Evolutionary conservation across 139 green algal species (phyloP).

Genomic region (Asterochloris erici): DNA sequence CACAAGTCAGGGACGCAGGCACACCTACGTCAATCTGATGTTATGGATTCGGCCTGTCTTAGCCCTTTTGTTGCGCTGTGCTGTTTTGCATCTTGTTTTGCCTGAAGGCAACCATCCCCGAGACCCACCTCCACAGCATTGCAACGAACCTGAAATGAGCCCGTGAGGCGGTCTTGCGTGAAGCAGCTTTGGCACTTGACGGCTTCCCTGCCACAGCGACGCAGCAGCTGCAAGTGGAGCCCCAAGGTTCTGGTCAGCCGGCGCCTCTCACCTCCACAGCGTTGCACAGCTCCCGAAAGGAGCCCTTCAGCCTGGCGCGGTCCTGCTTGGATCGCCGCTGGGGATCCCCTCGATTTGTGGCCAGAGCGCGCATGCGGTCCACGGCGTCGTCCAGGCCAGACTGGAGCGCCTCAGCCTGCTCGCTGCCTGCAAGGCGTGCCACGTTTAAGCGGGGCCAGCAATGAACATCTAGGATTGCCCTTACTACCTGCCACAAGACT

Average conservation of each 20-base stretch:
- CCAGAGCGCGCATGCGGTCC: conserved; percentile 64
- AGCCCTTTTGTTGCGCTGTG: too few species aligned
- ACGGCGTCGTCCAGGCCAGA: conserved; percentile 53
- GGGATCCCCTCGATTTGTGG: conserved; percentile 59
- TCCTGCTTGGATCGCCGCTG: conserved; percentile 55
- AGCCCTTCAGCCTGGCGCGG: conserved; percentile 30
- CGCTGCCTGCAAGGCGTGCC: not conserved
- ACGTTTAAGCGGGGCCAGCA: not conserved
- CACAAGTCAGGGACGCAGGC: too few species aligned
- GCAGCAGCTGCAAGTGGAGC: not conserved
- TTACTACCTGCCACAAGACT: not conserved
- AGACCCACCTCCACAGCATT: too few species aligned
- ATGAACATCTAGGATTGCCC: not conserved
- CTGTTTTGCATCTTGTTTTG: too few species aligned
- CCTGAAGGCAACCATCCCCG: too few species aligned
- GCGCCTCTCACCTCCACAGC: conserved; percentile 36
- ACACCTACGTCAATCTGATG: too few species aligned
- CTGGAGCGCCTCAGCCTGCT: conserved; percentile 7
- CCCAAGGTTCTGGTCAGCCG: not conserved
- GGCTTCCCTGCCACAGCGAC: too few species aligned
- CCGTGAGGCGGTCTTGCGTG: too few species aligned
- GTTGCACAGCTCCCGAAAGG: conserved; percentile 55
- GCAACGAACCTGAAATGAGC: too few species aligned
- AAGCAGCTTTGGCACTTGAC: too few species aligned
- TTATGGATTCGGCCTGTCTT: too few species aligned